phyloP scores from a whole-genome alignment of 768 basidiomycete genomes.

The Hemileccinum impolitum region DNA sequence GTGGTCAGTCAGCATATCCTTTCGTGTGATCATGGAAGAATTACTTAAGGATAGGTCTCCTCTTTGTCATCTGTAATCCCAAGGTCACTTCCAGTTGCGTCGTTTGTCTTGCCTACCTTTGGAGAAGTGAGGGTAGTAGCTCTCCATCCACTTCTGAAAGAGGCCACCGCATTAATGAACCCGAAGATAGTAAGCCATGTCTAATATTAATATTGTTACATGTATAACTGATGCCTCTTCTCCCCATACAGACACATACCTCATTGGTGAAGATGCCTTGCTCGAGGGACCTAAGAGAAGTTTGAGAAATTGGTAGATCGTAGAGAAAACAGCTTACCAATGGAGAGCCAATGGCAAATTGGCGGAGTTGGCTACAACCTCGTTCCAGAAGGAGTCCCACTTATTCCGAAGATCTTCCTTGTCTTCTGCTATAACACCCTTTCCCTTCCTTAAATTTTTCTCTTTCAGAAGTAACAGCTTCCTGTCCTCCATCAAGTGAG shows the following conservation, averaged over 20 bases:
- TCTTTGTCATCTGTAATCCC: conserved; percentile 11
- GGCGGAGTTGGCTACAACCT: conserved; percentile 65
- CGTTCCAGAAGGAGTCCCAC: conserved; percentile 69
- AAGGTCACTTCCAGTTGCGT: conserved; percentile 1
- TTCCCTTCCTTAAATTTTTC: conserved; percentile 54
- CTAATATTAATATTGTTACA: conserved; percentile 27
- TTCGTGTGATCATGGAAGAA: neutral
- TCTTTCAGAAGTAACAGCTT: conserved; percentile 55
- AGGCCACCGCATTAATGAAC: conserved; percentile 50
- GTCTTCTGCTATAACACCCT: conserved; percentile 49
- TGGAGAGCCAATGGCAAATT: conserved; percentile 84
- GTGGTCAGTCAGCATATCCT: neutral
- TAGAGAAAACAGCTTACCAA: conserved; percentile 49
- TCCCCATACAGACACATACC: conserved; percentile 36
- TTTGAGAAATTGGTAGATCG: neutral
- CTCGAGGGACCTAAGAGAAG: conserved; percentile 55
- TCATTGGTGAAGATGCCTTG: conserved; percentile 65
- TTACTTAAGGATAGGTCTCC: conserved; percentile 8
- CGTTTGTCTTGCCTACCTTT: neutral
- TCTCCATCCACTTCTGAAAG: conserved; percentile 70
- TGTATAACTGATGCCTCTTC: neutral
- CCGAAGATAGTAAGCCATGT: conserved; percentile 40
- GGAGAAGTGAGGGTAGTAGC: conserved; percentile 46
- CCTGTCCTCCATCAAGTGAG: conserved; percentile 66
- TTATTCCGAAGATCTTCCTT: conserved; percentile 53